These are phyloP conservation scores for Teunomyces stri DNA, from an alignment of 805 yeast genomes.

Conservation along the genomic window DNA sequence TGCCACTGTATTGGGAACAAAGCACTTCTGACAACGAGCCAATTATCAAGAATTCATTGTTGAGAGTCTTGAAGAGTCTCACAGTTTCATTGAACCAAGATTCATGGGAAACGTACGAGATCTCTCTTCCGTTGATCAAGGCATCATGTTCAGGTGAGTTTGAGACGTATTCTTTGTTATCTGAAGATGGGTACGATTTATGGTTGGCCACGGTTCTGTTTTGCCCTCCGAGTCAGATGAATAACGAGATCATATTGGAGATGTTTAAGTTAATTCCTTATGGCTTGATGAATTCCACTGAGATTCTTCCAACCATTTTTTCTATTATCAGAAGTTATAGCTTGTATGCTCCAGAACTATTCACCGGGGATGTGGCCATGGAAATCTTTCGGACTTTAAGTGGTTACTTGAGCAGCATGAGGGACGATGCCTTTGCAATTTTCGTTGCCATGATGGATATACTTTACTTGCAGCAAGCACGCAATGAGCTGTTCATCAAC, in stretches of 20 bases:
- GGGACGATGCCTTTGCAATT: conserved; percentile 67
- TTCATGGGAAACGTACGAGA: conserved; percentile 47
- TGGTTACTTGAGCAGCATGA: conserved; percentile 54
- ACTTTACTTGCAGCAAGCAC: conserved; percentile 32
- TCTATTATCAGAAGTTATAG: conserved; percentile 64
- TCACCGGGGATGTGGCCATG: conserved; percentile 34
- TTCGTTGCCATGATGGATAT: conserved; percentile 56
- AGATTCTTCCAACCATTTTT: conserved; percentile 62
- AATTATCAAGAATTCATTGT: conserved; percentile 37
- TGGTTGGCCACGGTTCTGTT: conserved; percentile 73
- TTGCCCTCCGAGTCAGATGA: conserved; percentile 41
- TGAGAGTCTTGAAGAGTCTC: conserved; percentile 57
- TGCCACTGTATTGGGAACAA: conserved; percentile 78
- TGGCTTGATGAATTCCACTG: conserved; percentile 70
- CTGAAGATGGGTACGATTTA: conserved; percentile 85
- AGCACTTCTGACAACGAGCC: conserved; percentile 36
- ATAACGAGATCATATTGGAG: conserved; percentile 39
- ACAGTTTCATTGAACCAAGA: conserved; percentile 55
- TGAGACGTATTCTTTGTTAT: conserved; percentile 49
- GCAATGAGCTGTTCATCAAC: conserved; percentile 24
- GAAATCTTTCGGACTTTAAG: conserved; percentile 50
- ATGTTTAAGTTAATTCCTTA: conserved; percentile 52
- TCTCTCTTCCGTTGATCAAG: conserved; percentile 63
- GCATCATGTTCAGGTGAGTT: conserved; percentile 55
- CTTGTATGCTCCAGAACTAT: conserved; percentile 43